Evolutionary conservation across 208 protist genomes (phyloP), one percentile per base, ranked within the genome.

Genomic region (Trypanosoma scelopori): DNA sequence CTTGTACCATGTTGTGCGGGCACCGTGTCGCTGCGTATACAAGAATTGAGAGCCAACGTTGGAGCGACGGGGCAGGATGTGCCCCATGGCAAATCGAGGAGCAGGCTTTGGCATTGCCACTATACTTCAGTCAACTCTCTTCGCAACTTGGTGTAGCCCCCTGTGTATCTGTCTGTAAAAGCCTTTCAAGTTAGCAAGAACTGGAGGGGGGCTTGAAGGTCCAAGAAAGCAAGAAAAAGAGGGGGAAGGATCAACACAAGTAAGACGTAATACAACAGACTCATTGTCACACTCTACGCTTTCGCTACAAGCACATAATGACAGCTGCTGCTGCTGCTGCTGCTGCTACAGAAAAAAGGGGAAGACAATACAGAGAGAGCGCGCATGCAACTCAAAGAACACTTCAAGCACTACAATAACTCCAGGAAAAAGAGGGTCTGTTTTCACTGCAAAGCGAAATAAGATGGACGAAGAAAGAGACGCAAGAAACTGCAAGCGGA

Each of bases 21-120:
- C 82, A 28, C 69, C 84, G 65, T 95, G 89, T 57, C 79, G 83
- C 66, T 92, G 84, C 9, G 89, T 93, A 48, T 79, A 58, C 58
- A 92, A 74, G 59, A 87, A 95, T 68, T 95, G 89, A 22, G 79
- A 72, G 2, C 89, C 89, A 6, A 95, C 86, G 69, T 82, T 87
- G n/a, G 55, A 81, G 7, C 89, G 84, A 71, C 89, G 91, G 23
- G 81, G 82, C 12, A 75, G 27, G 1, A 68, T 61, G 20, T 72
- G 65, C 22, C 68, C 70, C 43, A 84, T 68, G 15, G 69, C 63
- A 62, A 74, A 79, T n/a, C 66, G 65, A 16, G 78, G 78, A 52
- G 78, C 78, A 35, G 74, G 70, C 50, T 71, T 80, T 27, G 78
- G 78, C 78, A 84, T 84, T 43, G 1, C 32, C 11, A 16, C 16